Evolutionary conservation across 345 rosid genomes (phyloP).

Genomic region (Barbarea vulgaris): DNA sequence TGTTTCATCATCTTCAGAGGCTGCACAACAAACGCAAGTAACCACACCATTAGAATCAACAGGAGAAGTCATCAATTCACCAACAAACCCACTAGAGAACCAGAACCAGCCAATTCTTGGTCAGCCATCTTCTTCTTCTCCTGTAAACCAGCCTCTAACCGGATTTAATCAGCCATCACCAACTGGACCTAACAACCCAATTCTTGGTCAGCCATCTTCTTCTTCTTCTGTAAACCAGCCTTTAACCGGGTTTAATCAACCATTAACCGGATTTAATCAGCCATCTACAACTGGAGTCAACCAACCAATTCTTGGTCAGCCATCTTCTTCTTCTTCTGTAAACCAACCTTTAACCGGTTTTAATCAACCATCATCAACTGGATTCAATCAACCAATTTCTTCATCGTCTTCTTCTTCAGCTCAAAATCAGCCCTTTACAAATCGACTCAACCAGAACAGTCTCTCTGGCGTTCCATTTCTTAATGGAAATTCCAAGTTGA

Average conservation of each 20-base stretch:
- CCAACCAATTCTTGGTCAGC: slow-evolving; percentile 38
- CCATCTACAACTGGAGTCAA: slow-evolving; percentile 33
- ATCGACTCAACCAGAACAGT: slow-evolving; percentile 41
- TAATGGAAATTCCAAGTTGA: slow-evolving; percentile 40
- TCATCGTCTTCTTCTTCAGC: slow-evolving; percentile 24
- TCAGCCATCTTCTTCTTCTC: slow-evolving; percentile 44
- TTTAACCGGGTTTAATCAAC: slow-evolving; percentile 39
- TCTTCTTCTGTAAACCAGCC: slow-evolving; percentile 45
- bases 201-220: slow-evolving; percentile 42
- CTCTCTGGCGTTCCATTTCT: slow-evolving; percentile 40
- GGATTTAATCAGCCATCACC: slow-evolving; percentile 43
- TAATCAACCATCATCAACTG: slow-evolving; percentile 49
- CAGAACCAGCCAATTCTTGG: slow-evolving; percentile 48
- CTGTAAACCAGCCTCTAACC: slow-evolving; percentile 48
- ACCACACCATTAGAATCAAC: slow-evolving; percentile 44
- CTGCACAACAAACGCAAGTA: slow-evolving; percentile 33
- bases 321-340: slow-evolving; percentile 7
- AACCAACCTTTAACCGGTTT: slow-evolving; percentile 50
- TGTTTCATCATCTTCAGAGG: slow-evolving; percentile 31
- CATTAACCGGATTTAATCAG: slow-evolving; percentile 40
- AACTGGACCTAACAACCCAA: slow-evolving; percentile 41
- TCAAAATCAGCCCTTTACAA: slow-evolving; percentile 24
- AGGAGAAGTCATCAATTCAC: slow-evolving; percentile 33
- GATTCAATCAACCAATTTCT: slow-evolving; percentile 40
- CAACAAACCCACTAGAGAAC: slow-evolving; percentile 32